Evolutionary conservation across 345 rosid genomes (phyloP).

Genomic region (Arabidopsis suecica): DNA sequence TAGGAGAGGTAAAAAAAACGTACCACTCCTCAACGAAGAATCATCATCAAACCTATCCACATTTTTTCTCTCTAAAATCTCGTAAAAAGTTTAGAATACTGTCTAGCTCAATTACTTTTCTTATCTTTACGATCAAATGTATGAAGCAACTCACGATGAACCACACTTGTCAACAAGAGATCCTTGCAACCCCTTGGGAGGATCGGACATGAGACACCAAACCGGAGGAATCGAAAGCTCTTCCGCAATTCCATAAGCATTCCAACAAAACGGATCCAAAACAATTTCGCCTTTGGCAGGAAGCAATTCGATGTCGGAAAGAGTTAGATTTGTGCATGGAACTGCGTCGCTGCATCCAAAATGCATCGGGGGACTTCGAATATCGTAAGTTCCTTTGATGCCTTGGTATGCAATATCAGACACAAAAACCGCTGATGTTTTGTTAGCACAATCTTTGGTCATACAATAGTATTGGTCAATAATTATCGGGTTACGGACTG

Average conservation of each 20-base stretch:
- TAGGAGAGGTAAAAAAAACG: slow-evolving; percentile 37
- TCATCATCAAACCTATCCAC: slow-evolving; percentile 38
- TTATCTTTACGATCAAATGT: slow-evolving; percentile 4
- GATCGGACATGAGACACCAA: slow-evolving; percentile 61
- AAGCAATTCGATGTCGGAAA: slow-evolving; percentile 77
- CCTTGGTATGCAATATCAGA: slow-evolving; percentile 72
- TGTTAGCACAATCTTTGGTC: slow-evolving; percentile 72
- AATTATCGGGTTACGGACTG: slow-evolving; percentile 85
- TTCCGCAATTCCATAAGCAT: slow-evolving; percentile 74
- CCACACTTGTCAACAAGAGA: slow-evolving; percentile 53
- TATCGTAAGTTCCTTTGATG: slow-evolving; percentile 86
- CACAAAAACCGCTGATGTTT: slow-evolving; percentile 75
- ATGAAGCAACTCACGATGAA: slow-evolving; percentile 15
- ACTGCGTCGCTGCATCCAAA: slow-evolving; percentile 87
- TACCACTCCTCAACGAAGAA: slow-evolving; percentile 40
- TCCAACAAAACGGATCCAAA: slow-evolving; percentile 83
- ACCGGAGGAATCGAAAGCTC: slow-evolving; percentile 72
- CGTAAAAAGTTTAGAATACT: slow-evolving; percentile 21
- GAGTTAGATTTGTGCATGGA: slow-evolving; percentile 83
- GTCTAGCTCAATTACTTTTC: slow-evolving; percentile 35
- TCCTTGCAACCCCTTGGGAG: slow-evolving; percentile 50
- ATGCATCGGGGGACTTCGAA: slow-evolving; percentile 83
- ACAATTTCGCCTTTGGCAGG: slow-evolving; percentile 74
- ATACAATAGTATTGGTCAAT: slow-evolving; percentile 93
- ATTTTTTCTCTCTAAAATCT: slow-evolving; percentile 2